Conservation (phyloP, 1,284 basidiomycete genomes). For the Naganishia albida region DNA sequence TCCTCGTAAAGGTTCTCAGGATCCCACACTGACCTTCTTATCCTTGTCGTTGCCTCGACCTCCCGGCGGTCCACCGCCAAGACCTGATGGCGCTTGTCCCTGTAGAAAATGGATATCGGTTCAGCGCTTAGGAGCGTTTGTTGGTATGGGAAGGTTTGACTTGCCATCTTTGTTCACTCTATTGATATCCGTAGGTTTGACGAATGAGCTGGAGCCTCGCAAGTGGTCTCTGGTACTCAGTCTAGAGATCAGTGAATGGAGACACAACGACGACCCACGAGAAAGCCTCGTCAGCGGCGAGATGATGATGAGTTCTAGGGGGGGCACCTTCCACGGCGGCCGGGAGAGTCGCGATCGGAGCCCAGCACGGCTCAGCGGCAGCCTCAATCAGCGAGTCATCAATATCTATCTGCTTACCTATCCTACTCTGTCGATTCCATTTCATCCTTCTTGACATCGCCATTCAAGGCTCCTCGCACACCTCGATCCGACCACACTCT, state of each 20-base stretch:
- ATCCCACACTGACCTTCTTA: slow-evolving; percentile 56
- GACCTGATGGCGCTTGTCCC: slow-evolving; percentile 79
- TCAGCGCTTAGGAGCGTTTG: background rate
- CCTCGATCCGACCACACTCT: background rate
- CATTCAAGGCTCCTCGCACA: background rate
- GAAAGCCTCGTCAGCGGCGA: slow-evolving; percentile 25
- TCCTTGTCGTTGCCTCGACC: slow-evolving; percentile 59
- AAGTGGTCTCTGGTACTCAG: background rate
- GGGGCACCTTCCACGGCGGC: too few species aligned
- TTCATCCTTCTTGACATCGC: background rate
- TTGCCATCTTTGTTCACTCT: too few species aligned
- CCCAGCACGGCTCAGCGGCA: too few species aligned
- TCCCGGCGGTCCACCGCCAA: slow-evolving; percentile 56
- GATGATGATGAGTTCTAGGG: slow-evolving; percentile 8
- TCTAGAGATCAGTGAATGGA: too few species aligned
- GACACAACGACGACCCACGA: background rate
- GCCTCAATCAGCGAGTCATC: too few species aligned
- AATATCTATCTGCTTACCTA: too few species aligned
- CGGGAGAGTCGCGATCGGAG: too few species aligned
- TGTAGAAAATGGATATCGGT: background rate
- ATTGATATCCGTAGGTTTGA: too few species aligned
- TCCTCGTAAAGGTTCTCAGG: background rate
- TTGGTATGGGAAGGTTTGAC: too few species aligned
- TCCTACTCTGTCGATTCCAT: background rate
- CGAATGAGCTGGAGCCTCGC: background rate